These are phyloP conservation scores for Geotrichum citri-aurantii DNA, from an alignment of 1,139 yeast species.

Conservation along the genomic window DNA sequence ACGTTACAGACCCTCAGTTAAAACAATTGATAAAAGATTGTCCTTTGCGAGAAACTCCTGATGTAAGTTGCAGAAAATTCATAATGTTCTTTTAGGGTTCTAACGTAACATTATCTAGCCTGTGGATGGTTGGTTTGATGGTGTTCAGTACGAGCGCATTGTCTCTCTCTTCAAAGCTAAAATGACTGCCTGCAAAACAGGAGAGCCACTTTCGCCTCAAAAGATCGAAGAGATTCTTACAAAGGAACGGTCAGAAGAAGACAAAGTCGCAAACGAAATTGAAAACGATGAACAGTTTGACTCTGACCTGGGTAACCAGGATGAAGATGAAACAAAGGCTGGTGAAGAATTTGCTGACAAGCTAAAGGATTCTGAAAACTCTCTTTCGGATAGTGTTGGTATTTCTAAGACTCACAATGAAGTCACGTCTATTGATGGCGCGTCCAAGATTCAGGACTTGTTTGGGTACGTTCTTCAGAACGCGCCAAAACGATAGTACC, in stretches of 20 bases:
- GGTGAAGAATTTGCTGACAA: constrained; percentile 8
- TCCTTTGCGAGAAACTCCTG: constrained; percentile 30
- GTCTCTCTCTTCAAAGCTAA: constrained; percentile 10
- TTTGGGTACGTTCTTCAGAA: constrained; percentile 14
- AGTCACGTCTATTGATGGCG: constrained; percentile 9
- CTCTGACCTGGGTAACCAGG: background rate
- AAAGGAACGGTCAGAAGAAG: background rate
- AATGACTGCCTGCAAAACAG: constrained; percentile 1
- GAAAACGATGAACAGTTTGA: constrained; percentile 16
- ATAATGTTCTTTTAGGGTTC: background rate
- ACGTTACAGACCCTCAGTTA: constrained; percentile 64
- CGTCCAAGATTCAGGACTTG: constrained; percentile 11
- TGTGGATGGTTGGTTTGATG: constrained; percentile 65
- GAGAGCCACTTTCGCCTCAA: background rate
- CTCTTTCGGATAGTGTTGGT: background rate
- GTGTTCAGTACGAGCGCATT: constrained; percentile 23
- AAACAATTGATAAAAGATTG: constrained; percentile 43
- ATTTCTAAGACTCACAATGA: constrained; percentile 7
- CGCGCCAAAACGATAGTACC: background rate
- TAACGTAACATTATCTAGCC: background rate
- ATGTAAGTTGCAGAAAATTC: constrained; percentile 25
- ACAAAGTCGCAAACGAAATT: constrained; percentile 2
- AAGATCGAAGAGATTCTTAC: constrained; percentile 7
- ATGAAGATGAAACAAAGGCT: constrained; percentile 14
- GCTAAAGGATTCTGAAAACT: constrained; percentile 3